Evolutionary conservation across 192 early-diverging fungal species (phyloP), one percentile per base, ranked within the genome.

Genomic region (Umbelopsis ramanniana): DNA sequence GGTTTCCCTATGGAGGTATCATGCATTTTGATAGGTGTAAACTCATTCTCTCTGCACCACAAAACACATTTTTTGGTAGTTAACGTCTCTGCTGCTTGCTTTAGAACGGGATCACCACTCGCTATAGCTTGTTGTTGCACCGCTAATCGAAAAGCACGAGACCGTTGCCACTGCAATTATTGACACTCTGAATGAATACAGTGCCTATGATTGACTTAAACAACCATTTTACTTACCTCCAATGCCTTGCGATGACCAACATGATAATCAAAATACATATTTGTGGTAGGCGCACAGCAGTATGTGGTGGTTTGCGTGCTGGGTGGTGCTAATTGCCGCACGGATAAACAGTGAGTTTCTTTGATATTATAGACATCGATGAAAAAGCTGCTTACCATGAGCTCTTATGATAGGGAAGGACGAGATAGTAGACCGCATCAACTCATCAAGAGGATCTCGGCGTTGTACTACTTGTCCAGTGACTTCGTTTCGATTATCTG

Each of bases 151-250:
- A 84, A 38, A 40, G 78, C 19, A 35, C 72, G 74, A 12, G 86
- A 82, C 26, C 87, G 55, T 47, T 86, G 80, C 86, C 84, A 86
- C 81, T 83, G 67, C 10, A 35, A 1, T 29, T 2, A 29, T 29
- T 29, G 29, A 52, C 6, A 22, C 22, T 9, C 5, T 52, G 22
- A 22, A 53, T 43, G 9, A 23, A 50, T 35, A 50, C 11, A 5
- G 7, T 12, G 15, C 29, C 2, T 0, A 0, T 35, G 2, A 23
- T 9, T 6, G 33, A 38, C 15, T 24, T 7, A 17, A 15, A 54
- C 29, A 23, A 71, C 23, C 0, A 10, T 45, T 29, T 12, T 23
- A 35, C 68, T 68, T 72, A 85, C 84, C 76, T 88, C 87, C n/a
- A 77, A 15, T 37, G 76, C 76, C 70, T 85, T 88, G 33, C 83